phyloP scores from a whole-genome alignment of 208 protist species.

The Tetramitus jugosus region DNA sequence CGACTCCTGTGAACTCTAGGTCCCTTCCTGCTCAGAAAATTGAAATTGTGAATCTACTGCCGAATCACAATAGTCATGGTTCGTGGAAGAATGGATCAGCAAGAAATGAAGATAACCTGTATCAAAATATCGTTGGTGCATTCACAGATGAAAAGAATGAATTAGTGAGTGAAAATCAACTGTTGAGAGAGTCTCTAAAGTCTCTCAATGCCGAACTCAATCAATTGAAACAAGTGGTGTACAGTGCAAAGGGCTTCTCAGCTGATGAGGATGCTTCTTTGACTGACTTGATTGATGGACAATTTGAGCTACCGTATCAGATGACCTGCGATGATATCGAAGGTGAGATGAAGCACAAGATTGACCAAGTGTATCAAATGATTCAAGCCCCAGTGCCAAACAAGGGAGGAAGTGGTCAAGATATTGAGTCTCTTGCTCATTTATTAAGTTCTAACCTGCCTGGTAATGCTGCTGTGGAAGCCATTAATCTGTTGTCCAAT shows the following conservation, averaged over 20 bases:
- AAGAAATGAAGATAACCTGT: conserved; percentile 17
- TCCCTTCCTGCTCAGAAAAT: neutral
- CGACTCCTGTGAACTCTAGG: neutral
- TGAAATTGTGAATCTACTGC: neutral
- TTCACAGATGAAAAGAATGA: conserved; percentile 21
- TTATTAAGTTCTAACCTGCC: neutral
- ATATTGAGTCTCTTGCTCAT: neutral
- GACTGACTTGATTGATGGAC: neutral
- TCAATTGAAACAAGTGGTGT: neutral
- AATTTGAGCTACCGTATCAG: conserved; percentile 4
- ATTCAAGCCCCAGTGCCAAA: too few species aligned
- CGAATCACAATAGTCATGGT: neutral
- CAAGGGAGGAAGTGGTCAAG: neutral
- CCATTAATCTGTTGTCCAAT: too few species aligned
- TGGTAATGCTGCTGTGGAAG: neutral
- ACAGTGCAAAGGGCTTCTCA: too few species aligned
- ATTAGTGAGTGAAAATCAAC: conserved; percentile 3
- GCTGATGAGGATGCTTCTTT: neutral
- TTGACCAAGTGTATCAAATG: neutral
- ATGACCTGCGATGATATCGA: neutral
- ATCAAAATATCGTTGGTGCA: conserved; percentile 19
- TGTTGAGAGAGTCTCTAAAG: neutral
- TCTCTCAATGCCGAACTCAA: neutral
- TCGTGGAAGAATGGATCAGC: neutral
- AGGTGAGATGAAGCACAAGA: neutral